phyloP scores from a whole-genome alignment of 495 filamentous ascomycete species.

The Penicillium salamii region DNA sequence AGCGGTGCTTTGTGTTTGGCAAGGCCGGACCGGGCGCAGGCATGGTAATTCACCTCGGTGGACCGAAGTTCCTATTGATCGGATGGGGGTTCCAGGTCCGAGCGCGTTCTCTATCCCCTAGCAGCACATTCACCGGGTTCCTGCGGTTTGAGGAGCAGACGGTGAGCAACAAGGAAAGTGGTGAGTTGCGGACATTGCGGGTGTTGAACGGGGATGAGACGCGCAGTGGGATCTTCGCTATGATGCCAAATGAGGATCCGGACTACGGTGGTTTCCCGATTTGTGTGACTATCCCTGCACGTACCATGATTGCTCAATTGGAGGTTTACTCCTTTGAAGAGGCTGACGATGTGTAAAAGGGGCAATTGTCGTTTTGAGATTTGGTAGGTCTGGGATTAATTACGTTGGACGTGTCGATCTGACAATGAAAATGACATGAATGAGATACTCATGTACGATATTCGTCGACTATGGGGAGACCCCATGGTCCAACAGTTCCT shows the following conservation, averaged over 20 bases:
- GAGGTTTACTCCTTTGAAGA: conserved; percentile 40
- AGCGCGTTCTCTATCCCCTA: conserved; percentile 24
- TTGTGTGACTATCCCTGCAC: conserved; percentile 44
- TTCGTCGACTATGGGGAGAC: neutral
- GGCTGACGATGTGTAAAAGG: conserved; percentile 11
- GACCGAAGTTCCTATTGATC: conserved; percentile 41
- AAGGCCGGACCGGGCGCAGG: conserved; percentile 38
- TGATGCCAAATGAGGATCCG: conserved; percentile 50
- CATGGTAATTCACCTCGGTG: conserved; percentile 43
- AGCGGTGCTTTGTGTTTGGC: conserved; percentile 49
- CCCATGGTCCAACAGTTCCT: neutral
- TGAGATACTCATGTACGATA: no score
- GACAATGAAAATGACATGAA: no score
- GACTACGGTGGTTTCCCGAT: conserved; percentile 53
- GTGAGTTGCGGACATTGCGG: conserved; percentile 34
- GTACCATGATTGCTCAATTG: conserved; percentile 48
- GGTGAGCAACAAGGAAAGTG: conserved; percentile 30
- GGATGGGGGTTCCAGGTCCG: conserved; percentile 46
- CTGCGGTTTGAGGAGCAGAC: conserved; percentile 41
- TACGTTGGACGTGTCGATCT: no score
- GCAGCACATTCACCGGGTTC: conserved; percentile 42
- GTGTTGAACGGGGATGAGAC: conserved; percentile 51
- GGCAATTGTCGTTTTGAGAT: no score
- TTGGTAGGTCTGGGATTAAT: no score
- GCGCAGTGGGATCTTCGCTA: conserved; percentile 37